phyloP scores from a whole-genome alignment of 2,329 filamentous ascomycete genomes.

The Aaosphaeria pasadenensis region DNA sequence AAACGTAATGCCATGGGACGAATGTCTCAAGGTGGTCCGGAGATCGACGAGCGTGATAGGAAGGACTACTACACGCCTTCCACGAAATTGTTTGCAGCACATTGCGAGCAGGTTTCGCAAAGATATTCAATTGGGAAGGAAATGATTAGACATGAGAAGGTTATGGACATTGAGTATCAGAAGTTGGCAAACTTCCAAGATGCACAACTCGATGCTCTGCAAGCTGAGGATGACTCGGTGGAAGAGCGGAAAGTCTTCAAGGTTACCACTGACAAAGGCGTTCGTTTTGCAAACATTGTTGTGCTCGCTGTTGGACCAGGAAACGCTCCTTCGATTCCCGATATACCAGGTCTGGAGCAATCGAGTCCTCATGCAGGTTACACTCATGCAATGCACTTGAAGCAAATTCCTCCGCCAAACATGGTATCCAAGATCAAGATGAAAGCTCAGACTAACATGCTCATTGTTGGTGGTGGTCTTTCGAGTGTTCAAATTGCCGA shows the following conservation, averaged over 20 bases:
- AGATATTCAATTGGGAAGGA: slow-evolving; percentile 50
- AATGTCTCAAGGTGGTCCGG: slow-evolving; percentile 39
- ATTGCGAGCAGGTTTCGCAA: slow-evolving; percentile 40
- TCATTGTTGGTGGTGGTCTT: slow-evolving; percentile 73
- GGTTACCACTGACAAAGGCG: slow-evolving; percentile 54
- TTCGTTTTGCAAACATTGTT: slow-evolving; percentile 59
- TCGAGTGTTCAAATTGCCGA: slow-evolving; percentile 74
- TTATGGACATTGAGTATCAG: slow-evolving; percentile 60
- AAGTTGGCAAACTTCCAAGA: slow-evolving; percentile 29
- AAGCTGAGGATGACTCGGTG: slow-evolving; percentile 14
- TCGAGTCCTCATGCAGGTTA: slow-evolving; percentile 45
- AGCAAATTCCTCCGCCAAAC: slow-evolving; percentile 53
- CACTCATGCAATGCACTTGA: slow-evolving; percentile 65
- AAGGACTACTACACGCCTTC: slow-evolving; percentile 47
- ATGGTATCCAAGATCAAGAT: slow-evolving; percentile 53
- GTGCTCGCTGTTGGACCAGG: slow-evolving; percentile 71
- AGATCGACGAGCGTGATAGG: slow-evolving; percentile 46
- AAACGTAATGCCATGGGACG: slow-evolving; percentile 45
- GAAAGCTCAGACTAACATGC: slow-evolving; percentile 53
- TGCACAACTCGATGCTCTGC: slow-evolving; percentile 14
- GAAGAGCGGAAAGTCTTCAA: slow-evolving; percentile 60
- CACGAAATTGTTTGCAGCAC: slow-evolving; percentile 38
- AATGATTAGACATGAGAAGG: slow-evolving; percentile 58
- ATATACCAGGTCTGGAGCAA: slow-evolving; percentile 39
- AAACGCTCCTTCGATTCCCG: slow-evolving; percentile 50